Evolutionary conservation across 2,329 filamentous ascomycete species (phyloP).

Genomic region (Ascochyta fabae): DNA sequence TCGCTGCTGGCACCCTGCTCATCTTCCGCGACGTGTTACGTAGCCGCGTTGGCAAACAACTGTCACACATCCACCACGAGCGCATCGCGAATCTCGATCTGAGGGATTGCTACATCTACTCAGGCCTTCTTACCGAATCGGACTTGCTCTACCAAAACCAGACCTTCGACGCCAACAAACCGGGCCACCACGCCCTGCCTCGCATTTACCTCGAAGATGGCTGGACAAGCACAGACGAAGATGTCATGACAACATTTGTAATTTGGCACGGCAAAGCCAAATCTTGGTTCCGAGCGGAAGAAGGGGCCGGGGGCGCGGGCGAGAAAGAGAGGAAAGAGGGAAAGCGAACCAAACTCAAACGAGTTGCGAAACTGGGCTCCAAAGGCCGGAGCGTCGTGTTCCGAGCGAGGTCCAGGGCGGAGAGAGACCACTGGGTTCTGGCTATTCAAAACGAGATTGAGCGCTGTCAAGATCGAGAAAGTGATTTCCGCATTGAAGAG

Average conservation of each 20-base stretch:
- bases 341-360: slow-evolving; percentile 59
- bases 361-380: slow-evolving; percentile 66
- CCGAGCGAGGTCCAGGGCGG: slow-evolving; percentile 67
- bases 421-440: slow-evolving; percentile 72
- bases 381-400: slow-evolving; percentile 70
- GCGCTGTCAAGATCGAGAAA: slow-evolving; percentile 56
- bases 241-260: slow-evolving; percentile 72
- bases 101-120: slow-evolving; percentile 70
- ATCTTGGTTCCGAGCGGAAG: slow-evolving; percentile 58
- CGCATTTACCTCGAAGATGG: slow-evolving; percentile 66
- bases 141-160: slow-evolving; percentile 70
- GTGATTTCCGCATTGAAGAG: slow-evolving; percentile 54
- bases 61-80: slow-evolving; percentile 68
- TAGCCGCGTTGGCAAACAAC: slow-evolving; percentile 59
- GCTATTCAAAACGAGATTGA: slow-evolving; percentile 72
- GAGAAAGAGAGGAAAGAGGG: slow-evolving; percentile 44
- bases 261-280: slow-evolving; percentile 67
- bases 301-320: slow-evolving; percentile 41
- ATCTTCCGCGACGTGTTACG: slow-evolving; percentile 68
- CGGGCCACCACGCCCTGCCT: slow-evolving; percentile 65
- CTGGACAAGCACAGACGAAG: slow-evolving; percentile 68
- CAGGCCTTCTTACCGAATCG: slow-evolving; percentile 66
- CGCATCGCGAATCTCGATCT: slow-evolving; percentile 65
- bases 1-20: slow-evolving; percentile 65
- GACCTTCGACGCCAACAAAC: slow-evolving; percentile 68